Conservation (phyloP, 345 rosid genomes). For the Erysimum cheiranthoides region DNA sequence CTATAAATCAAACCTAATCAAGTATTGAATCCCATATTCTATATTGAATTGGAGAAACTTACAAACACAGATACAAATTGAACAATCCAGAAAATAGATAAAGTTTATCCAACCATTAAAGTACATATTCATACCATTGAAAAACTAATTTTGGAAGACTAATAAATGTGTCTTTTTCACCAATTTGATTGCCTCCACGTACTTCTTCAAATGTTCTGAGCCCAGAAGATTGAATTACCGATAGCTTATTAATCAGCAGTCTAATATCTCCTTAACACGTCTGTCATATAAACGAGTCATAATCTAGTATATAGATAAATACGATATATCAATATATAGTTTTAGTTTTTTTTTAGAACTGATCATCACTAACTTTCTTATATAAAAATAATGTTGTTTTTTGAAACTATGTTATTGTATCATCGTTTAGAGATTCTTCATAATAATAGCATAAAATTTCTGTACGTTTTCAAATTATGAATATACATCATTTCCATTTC, state of each 20-base stretch:
- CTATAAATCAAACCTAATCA: background rate
- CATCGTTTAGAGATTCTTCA: too few relatives aligned
- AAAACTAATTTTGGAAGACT: background rate
- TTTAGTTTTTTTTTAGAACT: too few relatives aligned
- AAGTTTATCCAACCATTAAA: conserved; percentile 3
- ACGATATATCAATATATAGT: too few relatives aligned
- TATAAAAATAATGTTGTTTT: too few relatives aligned
- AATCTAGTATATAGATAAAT: too few relatives aligned
- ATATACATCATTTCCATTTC: too few relatives aligned
- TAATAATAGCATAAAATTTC: too few relatives aligned
- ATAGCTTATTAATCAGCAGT: conserved; percentile 55
- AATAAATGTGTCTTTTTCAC: background rate
- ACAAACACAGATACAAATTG: background rate
- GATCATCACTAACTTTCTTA: too few relatives aligned
- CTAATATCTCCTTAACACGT: conserved; percentile 73
- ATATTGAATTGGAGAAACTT: background rate
- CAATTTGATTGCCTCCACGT: background rate
- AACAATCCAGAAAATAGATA: background rate
- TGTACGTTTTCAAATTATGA: too few relatives aligned
- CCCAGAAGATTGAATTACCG: background rate
- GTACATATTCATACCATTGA: conserved; percentile 6
- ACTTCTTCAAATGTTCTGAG: conserved; percentile 2
- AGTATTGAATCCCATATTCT: background rate
- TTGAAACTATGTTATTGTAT: too few relatives aligned
- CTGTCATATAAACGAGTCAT: too few relatives aligned